A percentile compares a stretch with the other conserved stretches of the same genome.
These are phyloP conservation scores for Solanum corneliomulleri DNA, from an alignment of 257 asterid species.

Conservation along the genomic window DNA sequence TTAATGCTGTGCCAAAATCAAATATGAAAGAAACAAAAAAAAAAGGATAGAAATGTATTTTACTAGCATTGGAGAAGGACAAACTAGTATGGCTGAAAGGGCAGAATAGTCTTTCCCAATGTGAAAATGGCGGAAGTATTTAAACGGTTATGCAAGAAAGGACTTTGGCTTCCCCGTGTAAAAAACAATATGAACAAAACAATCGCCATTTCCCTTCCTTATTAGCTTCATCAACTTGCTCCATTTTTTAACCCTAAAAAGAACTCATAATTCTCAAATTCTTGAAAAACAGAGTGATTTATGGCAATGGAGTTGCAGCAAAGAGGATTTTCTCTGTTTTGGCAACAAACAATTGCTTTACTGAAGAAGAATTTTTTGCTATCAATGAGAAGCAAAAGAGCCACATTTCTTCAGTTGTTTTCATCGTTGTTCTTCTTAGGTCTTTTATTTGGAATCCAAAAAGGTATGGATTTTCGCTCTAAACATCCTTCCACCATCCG, in stretches of 20 bases:
- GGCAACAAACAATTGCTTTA: slow-evolving; percentile 24
- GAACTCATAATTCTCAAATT: background rate
- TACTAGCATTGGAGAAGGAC: background rate
- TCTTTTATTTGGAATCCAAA: slow-evolving; percentile 9
- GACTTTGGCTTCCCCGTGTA: background rate
- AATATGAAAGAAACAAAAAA: background rate
- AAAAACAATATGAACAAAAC: background rate
- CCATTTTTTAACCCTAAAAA: background rate
- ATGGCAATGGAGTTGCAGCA: slow-evolving; percentile 13
- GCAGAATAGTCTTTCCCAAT: background rate
- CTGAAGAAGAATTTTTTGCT: slow-evolving; percentile 21
- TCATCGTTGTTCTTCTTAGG: slow-evolving; percentile 28
- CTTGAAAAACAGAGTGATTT: background rate
- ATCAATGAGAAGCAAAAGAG: slow-evolving; percentile 8
- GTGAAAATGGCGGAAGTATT: background rate
- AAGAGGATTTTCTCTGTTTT: slow-evolving; percentile 19
- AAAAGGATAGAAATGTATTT: background rate
- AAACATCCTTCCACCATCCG: background rate
- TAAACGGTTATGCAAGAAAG: background rate
- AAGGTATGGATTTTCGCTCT: background rate
- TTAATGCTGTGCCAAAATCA: background rate
- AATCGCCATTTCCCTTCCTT: background rate
- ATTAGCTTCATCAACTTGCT: background rate
- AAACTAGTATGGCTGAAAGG: background rate
- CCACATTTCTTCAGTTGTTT: slow-evolving; percentile 20